phyloP scores from a whole-genome alignment of 164 flowering plant species.

The Chloranthus sessilifolius region DNA sequence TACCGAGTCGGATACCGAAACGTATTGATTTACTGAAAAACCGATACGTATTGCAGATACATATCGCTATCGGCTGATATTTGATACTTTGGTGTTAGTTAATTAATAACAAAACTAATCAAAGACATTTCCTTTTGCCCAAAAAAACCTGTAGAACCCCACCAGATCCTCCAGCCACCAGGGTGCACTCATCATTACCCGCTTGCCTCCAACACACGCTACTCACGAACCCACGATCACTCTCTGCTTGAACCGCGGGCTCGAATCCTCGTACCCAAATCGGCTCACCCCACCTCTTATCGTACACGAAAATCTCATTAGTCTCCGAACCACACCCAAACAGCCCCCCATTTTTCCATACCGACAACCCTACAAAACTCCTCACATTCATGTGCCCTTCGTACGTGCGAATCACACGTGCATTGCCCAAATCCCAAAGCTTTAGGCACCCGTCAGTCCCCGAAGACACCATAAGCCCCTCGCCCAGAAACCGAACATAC shows the following conservation, averaged over 20 bases:
- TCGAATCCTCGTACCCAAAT: conserved; percentile 53
- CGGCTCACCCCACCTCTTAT: conserved; percentile 63
- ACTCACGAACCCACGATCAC: conserved; percentile 36
- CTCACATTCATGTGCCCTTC: conserved; percentile 49
- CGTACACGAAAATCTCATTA: conserved; percentile 57
- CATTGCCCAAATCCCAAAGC: conserved; percentile 36
- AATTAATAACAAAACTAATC: neutral
- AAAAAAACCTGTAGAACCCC: conserved; percentile 50
- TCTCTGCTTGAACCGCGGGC: conserved; percentile 6
- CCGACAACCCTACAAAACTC: conserved; percentile 68
- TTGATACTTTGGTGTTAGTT: no score
- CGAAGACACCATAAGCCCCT: conserved; percentile 31
- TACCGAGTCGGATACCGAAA: no score
- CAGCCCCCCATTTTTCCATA: conserved; percentile 52
- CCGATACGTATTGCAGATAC: no score
- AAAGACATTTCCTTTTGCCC: conserved; percentile 23
- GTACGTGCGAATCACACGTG: conserved; percentile 32
- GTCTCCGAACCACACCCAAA: conserved; percentile 67
- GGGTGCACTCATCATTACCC: conserved; percentile 37
- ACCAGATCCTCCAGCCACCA: conserved; percentile 66
- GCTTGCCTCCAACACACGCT: conserved; percentile 65
- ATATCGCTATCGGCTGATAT: no score
- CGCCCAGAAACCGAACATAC: conserved; percentile 38
- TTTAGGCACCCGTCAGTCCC: conserved; percentile 55
- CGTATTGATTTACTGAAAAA: no score